Evolutionary conservation across 1,139 yeast species (phyloP), one percentile per base, ranked within the genome.

Genomic region (Kodamaea alishanica): DNA sequence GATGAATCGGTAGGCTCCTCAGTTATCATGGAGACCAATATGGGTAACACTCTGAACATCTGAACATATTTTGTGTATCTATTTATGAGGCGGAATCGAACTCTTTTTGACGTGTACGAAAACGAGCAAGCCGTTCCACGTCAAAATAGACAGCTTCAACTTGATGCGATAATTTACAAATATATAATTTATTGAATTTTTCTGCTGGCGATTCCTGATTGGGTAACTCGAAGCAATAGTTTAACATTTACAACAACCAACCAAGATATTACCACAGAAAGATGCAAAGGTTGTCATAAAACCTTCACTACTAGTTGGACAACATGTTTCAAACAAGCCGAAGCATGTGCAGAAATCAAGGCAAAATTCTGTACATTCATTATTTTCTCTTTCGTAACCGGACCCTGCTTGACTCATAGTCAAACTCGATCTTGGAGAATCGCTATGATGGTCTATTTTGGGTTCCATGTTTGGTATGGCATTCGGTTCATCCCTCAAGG

Each of bases 311-410:
- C 55, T 56, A 30, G 63, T 48, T 8, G 77, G 76, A 47, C 73
- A 70, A 50, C 73, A 70, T 5, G 60, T 51, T 35, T 67, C 70
- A 34, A 64, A 62, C 37, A 68, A 53, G 1, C 77, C 76, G 41
- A 70, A 71, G 46, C 77, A 71, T 9, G 63, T 45, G 40, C 56
- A 55, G 35, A 54, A 57, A 41, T 70, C 75, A 35, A 65, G 49
- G 45, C 73, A 69, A 44, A 70, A 70, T 45, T 70, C 75, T 5
- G 71, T 54, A 47, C 77, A 71, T 44, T 71, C 75, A 46, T 68
- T 67, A 26, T 51, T 35, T 9, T 66, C 63, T 38, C 64, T 49
- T 6, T 60, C 61, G 43, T 64, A 67, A 4, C 73, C 73, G 32
- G 70, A 63, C 5, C 55, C 61, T n/a, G 42, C 51, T 38, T 59